phyloP scores from a whole-genome alignment of 2,329 filamentous ascomycete species.

The Sordariomycetes sp. region DNA sequence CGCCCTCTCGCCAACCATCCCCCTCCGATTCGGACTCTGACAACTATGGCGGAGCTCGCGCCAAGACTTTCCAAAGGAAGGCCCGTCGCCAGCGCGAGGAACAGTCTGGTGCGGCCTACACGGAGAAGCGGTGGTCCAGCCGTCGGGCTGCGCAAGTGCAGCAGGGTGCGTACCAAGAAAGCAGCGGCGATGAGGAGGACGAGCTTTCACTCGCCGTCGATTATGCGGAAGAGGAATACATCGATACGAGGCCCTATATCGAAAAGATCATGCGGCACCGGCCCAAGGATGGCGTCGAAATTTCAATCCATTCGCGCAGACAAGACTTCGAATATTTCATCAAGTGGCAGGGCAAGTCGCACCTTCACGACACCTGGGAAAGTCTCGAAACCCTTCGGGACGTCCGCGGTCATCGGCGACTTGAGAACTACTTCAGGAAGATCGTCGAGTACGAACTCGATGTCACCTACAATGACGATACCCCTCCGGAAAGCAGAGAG shows the following conservation, averaged over 20 bases:
- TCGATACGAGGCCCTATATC: constrained; percentile 74
- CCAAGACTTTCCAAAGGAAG: constrained; percentile 58
- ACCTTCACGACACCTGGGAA: constrained; percentile 95
- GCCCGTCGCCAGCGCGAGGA: constrained; percentile 61
- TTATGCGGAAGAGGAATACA: constrained; percentile 51
- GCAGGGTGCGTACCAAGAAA: constrained; percentile 51
- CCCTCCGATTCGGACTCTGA: constrained; percentile 61
- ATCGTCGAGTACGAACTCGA: constrained; percentile 68
- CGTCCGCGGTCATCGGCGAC: constrained; percentile 73
- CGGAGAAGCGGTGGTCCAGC: constrained; percentile 85
- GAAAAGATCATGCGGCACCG: constrained; percentile 85
- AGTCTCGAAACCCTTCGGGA: constrained; percentile 58
- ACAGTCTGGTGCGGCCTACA: constrained; percentile 50
- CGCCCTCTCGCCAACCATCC: constrained; percentile 39
- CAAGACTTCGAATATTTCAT: constrained; percentile 85
- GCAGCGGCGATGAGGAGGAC: constrained; percentile 45
- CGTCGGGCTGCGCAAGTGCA: constrained; percentile 65
- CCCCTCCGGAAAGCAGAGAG: constrained; percentile 75
- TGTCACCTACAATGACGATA: constrained; percentile 61
- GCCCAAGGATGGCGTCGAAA: constrained; percentile 52
- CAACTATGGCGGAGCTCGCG: constrained; percentile 65
- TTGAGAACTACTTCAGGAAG: constrained; percentile 92
- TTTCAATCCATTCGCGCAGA: constrained; percentile 41
- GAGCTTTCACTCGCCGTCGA: constrained; percentile 50
- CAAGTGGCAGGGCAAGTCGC: constrained; percentile 94